Conservation (phyloP, 2,329 filamentous ascomycete species). For the Fusarium guadeloupense region DNA sequence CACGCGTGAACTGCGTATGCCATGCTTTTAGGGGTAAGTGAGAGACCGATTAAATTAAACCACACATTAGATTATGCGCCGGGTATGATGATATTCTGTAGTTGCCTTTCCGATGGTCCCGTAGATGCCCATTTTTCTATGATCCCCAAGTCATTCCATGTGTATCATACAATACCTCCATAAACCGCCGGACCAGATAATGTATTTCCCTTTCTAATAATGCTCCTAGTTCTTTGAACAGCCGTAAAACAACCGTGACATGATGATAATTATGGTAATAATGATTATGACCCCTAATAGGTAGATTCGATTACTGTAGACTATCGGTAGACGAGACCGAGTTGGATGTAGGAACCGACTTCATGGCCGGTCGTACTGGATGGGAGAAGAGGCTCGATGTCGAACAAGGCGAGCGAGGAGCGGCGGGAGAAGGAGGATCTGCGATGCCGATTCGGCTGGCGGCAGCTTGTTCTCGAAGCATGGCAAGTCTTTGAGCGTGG, state of each 20-base stretch:
- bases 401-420: constrained; percentile 39
- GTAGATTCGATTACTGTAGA: constrained; percentile 16
- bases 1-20: background rate
- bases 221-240: constrained; percentile 14
- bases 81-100: constrained; percentile 24
- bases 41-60: constrained; percentile 7
- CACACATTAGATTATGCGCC: constrained; percentile 32
- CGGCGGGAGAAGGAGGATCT: constrained; percentile 43
- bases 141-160: constrained; percentile 1
- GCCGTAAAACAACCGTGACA: background rate
- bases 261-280: background rate
- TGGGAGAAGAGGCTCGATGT: constrained; percentile 40
- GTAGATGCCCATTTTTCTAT: constrained; percentile 17
- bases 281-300: background rate
- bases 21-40: background rate
- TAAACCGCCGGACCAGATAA: constrained; percentile 8
- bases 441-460: constrained; percentile 59
- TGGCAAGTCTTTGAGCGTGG: constrained; percentile 52
- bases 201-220: constrained; percentile 20
- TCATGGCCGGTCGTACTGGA: constrained; percentile 35
- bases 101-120: constrained; percentile 17
- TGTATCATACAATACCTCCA: constrained; percentile 27
- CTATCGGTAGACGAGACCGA: constrained; percentile 41
- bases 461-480: constrained; percentile 62
- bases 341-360: constrained; percentile 31